A percentile compares a stretch with the other conserved stretches of the same genome.
Evolutionary conservation across 2,329 filamentous ascomycete species (phyloP).

Genomic region (Penicillium sp.): DNA sequence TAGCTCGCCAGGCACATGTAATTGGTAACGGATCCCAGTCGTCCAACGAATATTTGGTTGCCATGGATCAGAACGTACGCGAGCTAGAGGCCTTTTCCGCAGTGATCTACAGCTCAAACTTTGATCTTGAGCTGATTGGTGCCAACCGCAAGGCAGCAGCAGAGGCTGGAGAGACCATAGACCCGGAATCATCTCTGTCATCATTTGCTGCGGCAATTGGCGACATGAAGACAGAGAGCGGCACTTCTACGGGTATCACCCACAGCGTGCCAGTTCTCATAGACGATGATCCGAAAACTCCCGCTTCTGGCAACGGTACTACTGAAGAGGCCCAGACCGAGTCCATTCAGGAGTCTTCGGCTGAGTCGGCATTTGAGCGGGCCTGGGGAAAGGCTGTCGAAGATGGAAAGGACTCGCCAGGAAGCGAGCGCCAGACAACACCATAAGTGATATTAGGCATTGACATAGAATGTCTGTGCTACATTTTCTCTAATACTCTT

Average conservation of each 20-base stretch:
- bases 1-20: constrained; percentile 84
- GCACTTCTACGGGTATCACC: constrained; percentile 3
- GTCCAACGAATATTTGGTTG: constrained; percentile 46
- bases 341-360: constrained; percentile 7
- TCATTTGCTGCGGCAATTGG: constrained; percentile 24
- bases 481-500: too few species aligned
- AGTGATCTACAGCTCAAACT: constrained; percentile 50
- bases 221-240: constrained; percentile 16
- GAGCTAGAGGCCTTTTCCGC: constrained; percentile 50
- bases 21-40: constrained; percentile 68
- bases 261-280: constrained; percentile 10
- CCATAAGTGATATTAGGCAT: too few species aligned
- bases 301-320: background rate
- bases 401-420: constrained; percentile 16
- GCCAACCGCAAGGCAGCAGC: constrained; percentile 16
- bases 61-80: constrained; percentile 47
- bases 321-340: background rate
- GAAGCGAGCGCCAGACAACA: constrained; percentile 6
- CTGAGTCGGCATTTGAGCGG: constrained; percentile 34
- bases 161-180: constrained; percentile 3
- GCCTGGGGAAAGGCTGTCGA: constrained; percentile 41
- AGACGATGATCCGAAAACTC: constrained; percentile 9
- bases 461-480: too few species aligned
- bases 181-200: constrained; percentile 9
- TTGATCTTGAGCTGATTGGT: constrained; percentile 37